Evolutionary conservation across 768 basidiomycete species (phyloP).

Genomic region (Mycena capillaripes): DNA sequence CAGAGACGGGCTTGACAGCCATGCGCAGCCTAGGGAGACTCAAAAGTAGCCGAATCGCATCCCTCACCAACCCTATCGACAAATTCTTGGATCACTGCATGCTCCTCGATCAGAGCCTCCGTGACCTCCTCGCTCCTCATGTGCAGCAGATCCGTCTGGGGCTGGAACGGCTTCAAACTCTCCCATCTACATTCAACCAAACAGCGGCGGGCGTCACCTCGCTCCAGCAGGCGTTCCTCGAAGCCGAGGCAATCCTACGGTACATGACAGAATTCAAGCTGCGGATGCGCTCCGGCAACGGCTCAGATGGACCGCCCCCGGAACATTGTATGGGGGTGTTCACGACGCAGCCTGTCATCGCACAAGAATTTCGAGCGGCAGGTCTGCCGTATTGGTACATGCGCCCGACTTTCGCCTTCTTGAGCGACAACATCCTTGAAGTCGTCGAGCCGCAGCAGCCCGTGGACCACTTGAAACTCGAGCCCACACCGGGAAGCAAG

Average conservation of each 20-base stretch:
- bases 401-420: not conserved
- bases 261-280: constrained; percentile 31
- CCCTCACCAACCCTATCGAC: not conserved
- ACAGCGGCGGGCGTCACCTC: constrained; percentile 11
- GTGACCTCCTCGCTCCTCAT: not conserved
- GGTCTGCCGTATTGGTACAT: constrained; percentile 41
- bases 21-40: not conserved
- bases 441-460: not conserved
- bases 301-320: not conserved
- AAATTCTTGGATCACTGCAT: not conserved
- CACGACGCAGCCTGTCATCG: constrained; percentile 20
- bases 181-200: not conserved
- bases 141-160: not conserved
- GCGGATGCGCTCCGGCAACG: constrained; percentile 7
- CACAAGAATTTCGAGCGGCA: constrained; percentile 26
- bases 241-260: constrained; percentile 26
- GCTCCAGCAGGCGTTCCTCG: constrained; percentile 32
- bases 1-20: not conserved
- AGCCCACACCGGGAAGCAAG: not conserved
- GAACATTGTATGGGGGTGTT: constrained; percentile 28
- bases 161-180: not conserved
- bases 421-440: not conserved
- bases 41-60: too few species aligned
- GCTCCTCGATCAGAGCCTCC: not conserved
- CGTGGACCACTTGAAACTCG: not conserved